Evolutionary conservation across 768 basidiomycete genomes (phyloP).

Genomic region (Kwoniella dejecticola): DNA sequence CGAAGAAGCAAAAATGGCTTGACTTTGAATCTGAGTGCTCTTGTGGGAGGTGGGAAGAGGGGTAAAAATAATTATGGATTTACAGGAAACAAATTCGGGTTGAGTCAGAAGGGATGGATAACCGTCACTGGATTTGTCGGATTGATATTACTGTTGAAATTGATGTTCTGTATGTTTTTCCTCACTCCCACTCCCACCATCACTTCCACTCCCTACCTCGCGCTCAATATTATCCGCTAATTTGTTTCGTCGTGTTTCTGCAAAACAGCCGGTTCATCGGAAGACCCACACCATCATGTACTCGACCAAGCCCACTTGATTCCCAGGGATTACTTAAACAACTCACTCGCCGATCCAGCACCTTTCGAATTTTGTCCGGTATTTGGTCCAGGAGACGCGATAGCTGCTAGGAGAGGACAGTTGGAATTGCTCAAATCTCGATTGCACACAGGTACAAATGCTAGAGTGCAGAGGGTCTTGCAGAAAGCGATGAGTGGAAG

Average conservation of each 20-base stretch:
- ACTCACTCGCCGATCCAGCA: slow-evolving; percentile 58
- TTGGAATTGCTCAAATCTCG: slow-evolving; percentile 72
- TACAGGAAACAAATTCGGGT: slow-evolving; percentile 16
- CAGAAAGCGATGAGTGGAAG: slow-evolving; percentile 80
- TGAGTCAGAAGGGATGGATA: slow-evolving; percentile 44
- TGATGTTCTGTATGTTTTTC: slow-evolving; percentile 38
- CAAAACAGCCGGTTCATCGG: slow-evolving; percentile 19
- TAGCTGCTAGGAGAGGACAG: slow-evolving; percentile 77
- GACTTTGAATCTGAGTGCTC: slow-evolving; percentile 17
- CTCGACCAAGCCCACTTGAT: slow-evolving; percentile 42
- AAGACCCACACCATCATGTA: slow-evolving; percentile 20
- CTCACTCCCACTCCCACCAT: background rate
- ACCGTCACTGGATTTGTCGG: slow-evolving; percentile 32
- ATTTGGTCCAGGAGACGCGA: slow-evolving; percentile 76
- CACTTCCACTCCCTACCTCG: background rate
- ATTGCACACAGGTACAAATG: slow-evolving; percentile 76
- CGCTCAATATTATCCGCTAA: background rate
- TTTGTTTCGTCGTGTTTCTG: too few species aligned
- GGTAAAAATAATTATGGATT: background rate
- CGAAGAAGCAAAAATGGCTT: slow-evolving; percentile 19
- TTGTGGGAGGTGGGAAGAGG: slow-evolving; percentile 13
- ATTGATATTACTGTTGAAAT: slow-evolving; percentile 34
- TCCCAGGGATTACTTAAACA: slow-evolving; percentile 82
- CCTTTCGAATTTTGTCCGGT: slow-evolving; percentile 92
- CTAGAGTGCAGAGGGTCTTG: slow-evolving; percentile 76